Conservation (phyloP, 805 yeast genomes). For the Lachancea sp. region DNA sequence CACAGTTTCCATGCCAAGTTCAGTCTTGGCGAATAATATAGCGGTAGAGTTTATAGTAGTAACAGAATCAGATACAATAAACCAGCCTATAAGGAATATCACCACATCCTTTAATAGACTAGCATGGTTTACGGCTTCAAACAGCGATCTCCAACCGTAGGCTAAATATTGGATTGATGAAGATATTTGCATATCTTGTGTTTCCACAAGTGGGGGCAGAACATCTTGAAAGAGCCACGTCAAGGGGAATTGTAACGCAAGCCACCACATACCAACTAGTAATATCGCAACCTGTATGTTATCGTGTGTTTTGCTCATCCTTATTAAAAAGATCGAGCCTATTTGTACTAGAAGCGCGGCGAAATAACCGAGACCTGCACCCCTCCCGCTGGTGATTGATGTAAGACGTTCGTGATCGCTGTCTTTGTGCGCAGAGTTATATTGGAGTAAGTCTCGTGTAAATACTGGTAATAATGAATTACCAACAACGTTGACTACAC, state of each 20-base stretch:
- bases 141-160: constrained; percentile 60
- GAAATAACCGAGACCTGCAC: constrained; percentile 64
- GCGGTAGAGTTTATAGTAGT: constrained; percentile 80
- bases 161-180: constrained; percentile 33
- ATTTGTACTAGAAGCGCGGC: constrained; percentile 66
- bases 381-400: constrained; percentile 55
- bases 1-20: constrained; percentile 61
- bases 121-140: constrained; percentile 52
- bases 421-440: constrained; percentile 15
- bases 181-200: constrained; percentile 5
- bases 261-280: constrained; percentile 74
- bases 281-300: constrained; percentile 51
- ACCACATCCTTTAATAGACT: constrained; percentile 55
- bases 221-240: constrained; percentile 36
- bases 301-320: constrained; percentile 21
- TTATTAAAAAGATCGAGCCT: constrained; percentile 46
- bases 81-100: constrained; percentile 69
- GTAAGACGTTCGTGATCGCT: constrained; percentile 23
- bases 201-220: constrained; percentile 3
- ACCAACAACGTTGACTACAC: constrained; percentile 75
- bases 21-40: constrained; percentile 65
- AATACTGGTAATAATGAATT: constrained; percentile 64
- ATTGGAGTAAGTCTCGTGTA: constrained; percentile 38
- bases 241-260: constrained; percentile 61
- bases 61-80: constrained; percentile 64